Percentiles rank a stretch among this genome's conserved stretches.
Evolutionary conservation across 2,329 filamentous ascomycete species (phyloP).

Genomic region (Phialophora macrospora): DNA sequence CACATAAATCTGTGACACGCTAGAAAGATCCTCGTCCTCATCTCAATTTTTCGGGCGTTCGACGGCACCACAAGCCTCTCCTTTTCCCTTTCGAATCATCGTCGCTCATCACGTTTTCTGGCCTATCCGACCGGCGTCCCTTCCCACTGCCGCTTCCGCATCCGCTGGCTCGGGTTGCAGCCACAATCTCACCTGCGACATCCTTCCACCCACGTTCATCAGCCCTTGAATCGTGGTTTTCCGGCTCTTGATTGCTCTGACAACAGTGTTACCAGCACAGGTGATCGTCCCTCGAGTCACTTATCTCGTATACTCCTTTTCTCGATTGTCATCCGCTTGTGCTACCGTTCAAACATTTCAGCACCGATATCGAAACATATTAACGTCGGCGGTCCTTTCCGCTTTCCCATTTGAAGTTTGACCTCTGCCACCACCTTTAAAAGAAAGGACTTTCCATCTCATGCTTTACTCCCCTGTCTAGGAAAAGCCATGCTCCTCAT

Average conservation of each 20-base stretch:
- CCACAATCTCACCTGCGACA: constrained; percentile 22
- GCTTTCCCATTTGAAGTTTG: constrained; percentile 1
- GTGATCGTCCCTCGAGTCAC: constrained; percentile 17
- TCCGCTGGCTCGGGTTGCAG: constrained; percentile 21
- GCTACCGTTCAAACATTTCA: background rate
- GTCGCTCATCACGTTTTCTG: background rate
- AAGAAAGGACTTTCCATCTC: constrained; percentile 1
- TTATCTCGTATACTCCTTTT: constrained; percentile 5
- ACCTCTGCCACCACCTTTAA: background rate
- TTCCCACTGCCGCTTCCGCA: constrained; percentile 21
- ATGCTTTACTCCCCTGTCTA: background rate
- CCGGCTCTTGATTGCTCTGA: constrained; percentile 32
- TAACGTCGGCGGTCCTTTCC: background rate
- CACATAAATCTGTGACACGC: constrained; percentile 32
- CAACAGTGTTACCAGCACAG: constrained; percentile 30
- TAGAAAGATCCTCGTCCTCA: constrained; percentile 12
- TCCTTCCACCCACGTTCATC: constrained; percentile 14
- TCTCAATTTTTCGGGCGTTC: background rate
- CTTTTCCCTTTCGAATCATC: constrained; percentile 14
- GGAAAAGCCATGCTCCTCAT: constrained; percentile 1
- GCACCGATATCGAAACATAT: background rate
- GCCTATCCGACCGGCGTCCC: background rate
- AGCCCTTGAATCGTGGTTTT: constrained; percentile 13
- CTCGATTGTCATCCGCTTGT: background rate
- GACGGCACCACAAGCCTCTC: constrained; percentile 1